Base-by-base conservation (phyloP, 306 rosid species). In the Glycine latifolia region DNA sequence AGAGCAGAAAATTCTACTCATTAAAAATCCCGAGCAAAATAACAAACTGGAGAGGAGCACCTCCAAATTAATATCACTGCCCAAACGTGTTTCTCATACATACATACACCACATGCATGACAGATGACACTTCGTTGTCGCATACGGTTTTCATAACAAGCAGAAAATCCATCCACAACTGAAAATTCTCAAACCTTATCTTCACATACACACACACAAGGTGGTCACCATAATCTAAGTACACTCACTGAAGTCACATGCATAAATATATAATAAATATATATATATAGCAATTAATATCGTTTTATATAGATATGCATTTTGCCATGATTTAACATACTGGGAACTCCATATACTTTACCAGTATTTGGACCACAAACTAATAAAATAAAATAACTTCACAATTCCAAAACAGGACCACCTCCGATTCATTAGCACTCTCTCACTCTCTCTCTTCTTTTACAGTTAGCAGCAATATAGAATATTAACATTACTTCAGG, bases 371-470 rank as follows among this genome's bases (percentile, higher is more conserved):
- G 97, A 87, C 97, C 94, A 90, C 93, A 89, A 83, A 67, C 84
- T 79, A 70, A 68, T 58, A 20, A 71, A 80, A 71, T 10, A 79
- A 77, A 26, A 26, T 26, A 26, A 3, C 49, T 62, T 78, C 81
- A 86, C 84, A 85, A 35, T 75, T 71, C 71, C n/a, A 20, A 69
- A 52, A 49, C 85, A 68, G 97, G 94, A 92, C 97, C 98, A 90
- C 90, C 68, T 81, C 83, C 87, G 76, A 61, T 61, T 79, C 79
- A 61, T 61, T 79, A 26, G 31, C 31, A 26, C 31, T 55, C 75
- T 70, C 80, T 71, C 82, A 44, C 62, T 73, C 79, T 67, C 39
- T 59, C 60, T 75, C 73, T 66, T 68, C 75, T 60, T 71, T 77
- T 39, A 10, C 73, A 68, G 73, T 48, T 59, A 53, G 15, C 69